These are phyloP conservation scores for Cylindrotheca closterium DNA, from an alignment of 108 stramenopile species.

Conservation along the genomic window DNA sequence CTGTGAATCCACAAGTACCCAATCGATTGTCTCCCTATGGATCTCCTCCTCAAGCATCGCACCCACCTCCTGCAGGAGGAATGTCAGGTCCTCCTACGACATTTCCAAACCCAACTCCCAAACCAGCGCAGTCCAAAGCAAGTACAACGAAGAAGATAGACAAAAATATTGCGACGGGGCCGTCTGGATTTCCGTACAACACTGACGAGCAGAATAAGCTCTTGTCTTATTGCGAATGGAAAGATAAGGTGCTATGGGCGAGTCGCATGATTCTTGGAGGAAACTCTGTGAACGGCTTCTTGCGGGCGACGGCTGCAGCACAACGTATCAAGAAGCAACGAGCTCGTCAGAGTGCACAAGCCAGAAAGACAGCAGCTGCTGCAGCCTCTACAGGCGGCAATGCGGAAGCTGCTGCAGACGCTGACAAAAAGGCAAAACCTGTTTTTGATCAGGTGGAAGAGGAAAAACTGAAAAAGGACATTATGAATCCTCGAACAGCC, in stretches of 20 bases:
- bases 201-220: conserved; percentile 32
- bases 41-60: background rate
- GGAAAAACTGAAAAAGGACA: conserved; percentile 42
- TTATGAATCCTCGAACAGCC: conserved; percentile 69
- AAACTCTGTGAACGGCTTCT: conserved; percentile 70
- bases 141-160: conserved; percentile 3
- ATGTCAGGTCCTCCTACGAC: background rate
- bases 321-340: conserved; percentile 77
- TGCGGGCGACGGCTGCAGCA: conserved; percentile 59
- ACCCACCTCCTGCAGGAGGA: background rate
- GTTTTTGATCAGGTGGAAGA: conserved; percentile 26
- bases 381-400: conserved; percentile 28
- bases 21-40: background rate
- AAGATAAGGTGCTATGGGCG: conserved; percentile 55
- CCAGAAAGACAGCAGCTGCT: conserved; percentile 29
- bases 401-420: background rate
- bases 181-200: conserved; percentile 17
- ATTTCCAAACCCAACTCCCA: background rate
- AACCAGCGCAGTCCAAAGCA: background rate
- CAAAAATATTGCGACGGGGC: background rate
- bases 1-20: background rate
- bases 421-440: conserved; percentile 24
- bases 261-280: conserved; percentile 65
- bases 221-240: conserved; percentile 43
- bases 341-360: conserved; percentile 46